phyloP scores from a whole-genome alignment of 2,329 filamentous ascomycete species.

The Penicillium sp. region DNA sequence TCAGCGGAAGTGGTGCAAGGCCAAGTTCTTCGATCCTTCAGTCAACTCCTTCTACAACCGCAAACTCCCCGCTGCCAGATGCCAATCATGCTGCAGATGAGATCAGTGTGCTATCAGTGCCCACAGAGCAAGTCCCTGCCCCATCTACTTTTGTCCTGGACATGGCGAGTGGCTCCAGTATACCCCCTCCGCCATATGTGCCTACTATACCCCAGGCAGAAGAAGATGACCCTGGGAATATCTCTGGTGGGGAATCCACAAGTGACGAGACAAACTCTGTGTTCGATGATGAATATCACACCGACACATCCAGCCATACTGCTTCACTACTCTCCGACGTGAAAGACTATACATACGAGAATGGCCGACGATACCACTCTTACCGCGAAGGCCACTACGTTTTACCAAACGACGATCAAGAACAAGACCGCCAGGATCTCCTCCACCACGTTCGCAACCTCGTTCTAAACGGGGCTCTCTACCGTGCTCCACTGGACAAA shows the following conservation, averaged over 20 bases:
- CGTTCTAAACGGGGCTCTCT: conserved; percentile 36
- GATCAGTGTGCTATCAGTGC: not conserved
- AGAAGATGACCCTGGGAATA: conserved; percentile 8
- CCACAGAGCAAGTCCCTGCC: not conserved
- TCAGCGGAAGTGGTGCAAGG: not conserved
- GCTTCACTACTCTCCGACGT: conserved; percentile 24
- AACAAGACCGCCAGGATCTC: conserved; percentile 38
- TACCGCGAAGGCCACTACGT: conserved; percentile 31
- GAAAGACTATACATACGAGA: conserved; percentile 24
- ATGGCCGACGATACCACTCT: conserved; percentile 31
- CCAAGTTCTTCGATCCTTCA: not conserved
- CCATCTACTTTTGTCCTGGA: not conserved
- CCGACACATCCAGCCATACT: conserved; percentile 22
- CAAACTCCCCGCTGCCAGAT: not conserved
- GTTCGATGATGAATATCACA: conserved; percentile 20
- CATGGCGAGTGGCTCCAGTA: not conserved
- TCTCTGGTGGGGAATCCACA: conserved; percentile 12
- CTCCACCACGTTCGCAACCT: conserved; percentile 41
- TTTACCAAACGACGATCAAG: conserved; percentile 37
- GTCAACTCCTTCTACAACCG: not conserved
- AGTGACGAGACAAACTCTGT: conserved; percentile 12
- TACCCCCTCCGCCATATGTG: not conserved
- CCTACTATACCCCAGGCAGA: not conserved
- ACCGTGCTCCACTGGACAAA: conserved; percentile 36
- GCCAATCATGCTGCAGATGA: not conserved